Base-by-base conservation (phyloP, 1,284 basidiomycete species). In the Pseudozyma sp. region DNA sequence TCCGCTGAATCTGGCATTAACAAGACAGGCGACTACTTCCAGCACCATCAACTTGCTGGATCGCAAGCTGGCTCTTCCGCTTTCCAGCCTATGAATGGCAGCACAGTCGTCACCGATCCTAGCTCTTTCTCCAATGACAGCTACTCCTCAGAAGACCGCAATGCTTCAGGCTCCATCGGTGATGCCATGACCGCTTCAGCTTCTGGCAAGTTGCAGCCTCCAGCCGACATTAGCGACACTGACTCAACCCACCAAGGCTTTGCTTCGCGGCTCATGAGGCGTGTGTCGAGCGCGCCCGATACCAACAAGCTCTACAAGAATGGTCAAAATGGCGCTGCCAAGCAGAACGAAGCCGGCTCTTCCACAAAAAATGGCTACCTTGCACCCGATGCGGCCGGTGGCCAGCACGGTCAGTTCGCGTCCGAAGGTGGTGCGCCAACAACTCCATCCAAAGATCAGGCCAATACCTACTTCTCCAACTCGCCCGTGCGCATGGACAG, bases 241-340 rank as follows among this genome's bases (percentile, higher is more conserved):
- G 68, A 64, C 35, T 62, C 59, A n/a, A n/a, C 51, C 5, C 51
- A 59, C 31, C 61, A 64, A n/a, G 56, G 67, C n/a, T 69, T 71
- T 25, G 64, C 73, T 12, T 68, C 68, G 8, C 68, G 73, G 36
- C 73, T 76, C 36, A 67, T 99, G 43, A 91, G 96, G 53, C 91
- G 96, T 43, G 96, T 98, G 48, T 94, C 95, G 1, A 97, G 94
- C 21, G 95, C 95, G 1, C 96, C 96, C 1, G 98, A 98, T 85
- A 92, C 94, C 51, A 99, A 98, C 85, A 92, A 92, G 45, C 88
- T 97, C 19, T 95, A 96, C 85, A 87, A 89, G 51, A 77, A 79
- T 51, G 68, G 57, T 34, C 67, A 70, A 36, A 56, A 61, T 19
- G 60, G 45, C 7, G 47, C 57, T 12, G 61, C 53, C 31, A 62